A percentile compares a stretch with the other conserved stretches of the same genome.
phyloP scores from a whole-genome alignment of 2,329 filamentous ascomycete species.

The Ophiocordyceps polyrhachis-furcata region DNA sequence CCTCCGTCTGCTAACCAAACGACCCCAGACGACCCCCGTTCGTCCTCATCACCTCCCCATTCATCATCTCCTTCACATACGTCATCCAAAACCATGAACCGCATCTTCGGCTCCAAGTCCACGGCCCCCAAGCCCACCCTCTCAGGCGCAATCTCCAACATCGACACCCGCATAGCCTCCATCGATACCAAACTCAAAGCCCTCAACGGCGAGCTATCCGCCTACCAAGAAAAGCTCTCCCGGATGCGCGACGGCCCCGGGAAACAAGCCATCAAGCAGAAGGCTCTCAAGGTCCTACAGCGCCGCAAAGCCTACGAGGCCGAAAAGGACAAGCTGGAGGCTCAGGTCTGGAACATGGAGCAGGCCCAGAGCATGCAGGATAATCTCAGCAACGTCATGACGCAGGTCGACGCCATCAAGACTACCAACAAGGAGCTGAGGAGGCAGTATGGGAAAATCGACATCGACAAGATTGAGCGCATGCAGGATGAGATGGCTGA shows the following conservation, averaged over 20 bases:
- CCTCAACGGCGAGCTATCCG: conserved; percentile 73
- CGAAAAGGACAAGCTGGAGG: conserved; percentile 82
- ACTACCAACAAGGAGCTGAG: conserved; percentile 83
- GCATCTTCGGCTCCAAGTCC: conserved; percentile 79
- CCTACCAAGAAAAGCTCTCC: conserved; percentile 70
- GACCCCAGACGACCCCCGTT: too few species aligned
- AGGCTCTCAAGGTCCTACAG: conserved; percentile 85
- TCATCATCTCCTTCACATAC: not conserved
- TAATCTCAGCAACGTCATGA: conserved; percentile 97
- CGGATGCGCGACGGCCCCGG: conserved; percentile 94
- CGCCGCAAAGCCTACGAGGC: conserved; percentile 86
- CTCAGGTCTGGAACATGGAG: conserved; percentile 98
- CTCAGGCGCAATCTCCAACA: conserved; percentile 62
- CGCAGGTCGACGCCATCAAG: conserved; percentile 94
- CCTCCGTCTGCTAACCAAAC: too few species aligned
- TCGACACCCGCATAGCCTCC: conserved; percentile 65
- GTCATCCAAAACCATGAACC: conserved; percentile 52
- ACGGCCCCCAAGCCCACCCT: conserved; percentile 81
- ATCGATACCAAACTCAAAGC: conserved; percentile 91
- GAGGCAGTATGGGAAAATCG: conserved; percentile 91
- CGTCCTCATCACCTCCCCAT: not conserved
- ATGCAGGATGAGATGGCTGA: conserved; percentile 99
- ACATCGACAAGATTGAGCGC: conserved; percentile 92
- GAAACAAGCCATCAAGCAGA: conserved; percentile 81
- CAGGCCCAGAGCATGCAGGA: conserved; percentile 97